Percentiles rank a stretch among this genome's conserved stretches.
phyloP scores from a whole-genome alignment of 1,139 yeast genomes.

The Yamadazyma mexicana region DNA sequence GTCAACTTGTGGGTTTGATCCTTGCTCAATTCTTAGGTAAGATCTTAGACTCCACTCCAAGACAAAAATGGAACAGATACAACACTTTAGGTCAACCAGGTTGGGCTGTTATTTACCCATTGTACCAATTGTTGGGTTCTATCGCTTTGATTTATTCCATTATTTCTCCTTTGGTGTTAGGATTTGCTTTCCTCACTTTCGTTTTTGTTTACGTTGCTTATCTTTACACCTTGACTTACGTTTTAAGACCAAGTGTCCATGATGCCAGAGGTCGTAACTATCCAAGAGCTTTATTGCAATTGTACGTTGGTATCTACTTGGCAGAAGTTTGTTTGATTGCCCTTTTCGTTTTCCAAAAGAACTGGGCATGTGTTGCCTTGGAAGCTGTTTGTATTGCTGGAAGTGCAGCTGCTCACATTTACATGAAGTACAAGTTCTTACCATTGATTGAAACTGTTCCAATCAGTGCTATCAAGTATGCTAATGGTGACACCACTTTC shows the following conservation, averaged over 20 bases:
- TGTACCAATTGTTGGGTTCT: conserved; percentile 37
- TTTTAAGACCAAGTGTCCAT: conserved; percentile 48
- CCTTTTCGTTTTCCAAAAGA: conserved; percentile 65
- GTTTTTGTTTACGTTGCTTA: conserved; percentile 57
- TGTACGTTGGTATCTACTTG: conserved; percentile 63
- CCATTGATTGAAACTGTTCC: conserved; percentile 71
- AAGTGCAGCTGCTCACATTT: conserved; percentile 57
- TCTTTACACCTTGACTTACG: conserved; percentile 56
- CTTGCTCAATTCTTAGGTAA: conserved; percentile 48
- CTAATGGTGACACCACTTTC: conserved; percentile 52
- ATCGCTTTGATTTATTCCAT: conserved; percentile 43
- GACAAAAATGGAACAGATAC: conserved; percentile 49
- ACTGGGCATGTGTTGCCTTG: conserved; percentile 72
- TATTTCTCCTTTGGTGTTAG: conserved; percentile 47
- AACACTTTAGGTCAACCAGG: conserved; percentile 43
- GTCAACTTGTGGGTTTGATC: conserved; percentile 45
- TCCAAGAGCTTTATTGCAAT: conserved; percentile 64
- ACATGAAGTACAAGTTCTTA: conserved; percentile 56
- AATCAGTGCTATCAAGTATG: conserved; percentile 64
- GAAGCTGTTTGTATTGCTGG: conserved; percentile 53
- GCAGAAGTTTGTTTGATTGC: conserved; percentile 69
- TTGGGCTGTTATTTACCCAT: conserved; percentile 43
- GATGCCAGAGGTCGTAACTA: conserved; percentile 69
- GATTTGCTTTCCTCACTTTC: conserved; percentile 48
- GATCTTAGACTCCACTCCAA: conserved; percentile 46